Conservation (phyloP, 768 basidiomycete species). For the Leccinum imitatum region DNA sequence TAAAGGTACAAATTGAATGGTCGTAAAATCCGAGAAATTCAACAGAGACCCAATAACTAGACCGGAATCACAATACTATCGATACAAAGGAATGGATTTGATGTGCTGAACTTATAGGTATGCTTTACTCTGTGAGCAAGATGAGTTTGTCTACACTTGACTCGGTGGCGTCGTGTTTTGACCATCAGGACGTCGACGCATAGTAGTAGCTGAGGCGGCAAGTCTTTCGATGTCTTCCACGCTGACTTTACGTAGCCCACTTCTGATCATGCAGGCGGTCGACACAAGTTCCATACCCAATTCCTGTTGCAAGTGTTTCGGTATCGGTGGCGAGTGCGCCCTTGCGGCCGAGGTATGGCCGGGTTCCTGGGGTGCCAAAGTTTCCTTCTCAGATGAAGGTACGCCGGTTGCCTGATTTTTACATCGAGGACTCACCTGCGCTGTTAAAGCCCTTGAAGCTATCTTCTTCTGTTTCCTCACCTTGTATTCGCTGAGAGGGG, state of each 20-base stretch:
- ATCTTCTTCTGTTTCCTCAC: conserved; percentile 22
- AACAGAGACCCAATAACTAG: background rate
- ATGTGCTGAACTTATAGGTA: background rate
- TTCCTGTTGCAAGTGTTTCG: background rate
- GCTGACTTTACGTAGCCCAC: conserved; percentile 3
- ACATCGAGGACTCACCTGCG: conserved; percentile 12
- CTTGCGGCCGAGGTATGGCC: background rate
- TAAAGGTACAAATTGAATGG: conserved; percentile 1
- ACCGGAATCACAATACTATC: background rate
- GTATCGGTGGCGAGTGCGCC: background rate
- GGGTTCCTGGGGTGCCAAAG: background rate
- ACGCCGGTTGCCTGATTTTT: conserved; percentile 1
- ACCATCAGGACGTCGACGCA: background rate
- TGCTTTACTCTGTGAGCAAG: background rate
- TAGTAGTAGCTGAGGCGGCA: conserved; percentile 8
- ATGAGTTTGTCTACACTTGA: background rate
- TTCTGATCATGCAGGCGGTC: background rate
- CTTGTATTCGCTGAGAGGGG: conserved; percentile 23
- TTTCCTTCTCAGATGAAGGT: background rate
- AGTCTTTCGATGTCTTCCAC: conserved; percentile 19
- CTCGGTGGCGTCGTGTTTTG: background rate
- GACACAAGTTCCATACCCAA: background rate
- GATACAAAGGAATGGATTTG: background rate
- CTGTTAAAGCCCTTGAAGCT: background rate
- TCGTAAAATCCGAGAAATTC: background rate